phyloP scores from a whole-genome alignment of 371 early-diverging fungal species.

The Mucor plumbeus region DNA sequence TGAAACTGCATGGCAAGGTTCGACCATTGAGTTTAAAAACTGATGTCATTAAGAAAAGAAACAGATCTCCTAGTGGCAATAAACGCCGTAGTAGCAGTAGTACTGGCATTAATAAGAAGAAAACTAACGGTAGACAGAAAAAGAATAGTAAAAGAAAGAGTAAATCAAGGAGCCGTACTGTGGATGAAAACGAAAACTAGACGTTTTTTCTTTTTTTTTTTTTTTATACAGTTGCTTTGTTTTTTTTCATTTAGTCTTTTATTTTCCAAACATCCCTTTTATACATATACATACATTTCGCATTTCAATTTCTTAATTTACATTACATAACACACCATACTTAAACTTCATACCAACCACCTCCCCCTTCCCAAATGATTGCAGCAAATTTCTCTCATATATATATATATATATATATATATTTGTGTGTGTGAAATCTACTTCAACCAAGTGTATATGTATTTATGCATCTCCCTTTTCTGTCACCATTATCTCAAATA shows the following conservation, averaged over 20 bases:
- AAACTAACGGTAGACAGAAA: background rate
- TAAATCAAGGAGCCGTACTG: background rate
- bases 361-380: background rate
- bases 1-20: conserved; percentile 42
- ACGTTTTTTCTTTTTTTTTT: background rate
- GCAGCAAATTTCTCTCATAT: background rate
- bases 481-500: background rate
- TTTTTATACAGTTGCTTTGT: background rate
- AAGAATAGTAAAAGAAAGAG: background rate
- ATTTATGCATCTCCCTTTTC: background rate
- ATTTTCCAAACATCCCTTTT: background rate
- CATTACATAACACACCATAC: background rate
- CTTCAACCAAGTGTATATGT: background rate
- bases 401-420: background rate
- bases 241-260: background rate
- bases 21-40: conserved; percentile 41
- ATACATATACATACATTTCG: background rate
- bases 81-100: background rate
- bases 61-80: conserved; percentile 15
- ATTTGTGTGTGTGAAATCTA: no score
- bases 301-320: conserved; percentile 1
- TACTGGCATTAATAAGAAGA: background rate
- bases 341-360: background rate
- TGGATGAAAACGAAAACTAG: conserved; percentile 1
- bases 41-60: conserved; percentile 41